Evolutionary conservation across 768 basidiomycete species (phyloP).

Genomic region (Saitozyma sp.): DNA sequence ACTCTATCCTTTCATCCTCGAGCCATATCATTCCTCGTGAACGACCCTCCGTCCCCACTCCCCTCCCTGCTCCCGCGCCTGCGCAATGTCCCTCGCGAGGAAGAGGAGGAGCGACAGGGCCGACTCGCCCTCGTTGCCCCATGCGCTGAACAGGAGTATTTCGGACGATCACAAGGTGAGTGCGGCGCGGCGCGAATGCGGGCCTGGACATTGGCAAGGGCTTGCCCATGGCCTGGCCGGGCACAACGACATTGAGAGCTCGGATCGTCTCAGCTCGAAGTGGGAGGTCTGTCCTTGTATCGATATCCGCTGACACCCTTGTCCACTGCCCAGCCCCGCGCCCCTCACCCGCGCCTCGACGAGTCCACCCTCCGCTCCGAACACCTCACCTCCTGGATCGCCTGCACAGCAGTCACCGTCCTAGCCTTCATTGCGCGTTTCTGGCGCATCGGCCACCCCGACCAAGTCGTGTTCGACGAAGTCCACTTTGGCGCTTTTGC

Average conservation of each 20-base stretch:
- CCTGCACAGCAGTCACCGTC: constrained; percentile 56
- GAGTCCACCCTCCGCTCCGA: constrained; percentile 18
- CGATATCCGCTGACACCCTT: too few species aligned
- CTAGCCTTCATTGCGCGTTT: constrained; percentile 81
- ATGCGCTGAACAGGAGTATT: background rate
- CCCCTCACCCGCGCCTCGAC: too few species aligned
- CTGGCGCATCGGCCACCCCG: constrained; percentile 91
- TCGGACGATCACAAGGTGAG: constrained; percentile 21
- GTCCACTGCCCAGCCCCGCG: too few species aligned
- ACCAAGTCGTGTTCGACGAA: constrained; percentile 96
- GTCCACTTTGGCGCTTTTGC: constrained; percentile 99
- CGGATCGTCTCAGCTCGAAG: too few species aligned
- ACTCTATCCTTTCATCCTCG: too few species aligned
- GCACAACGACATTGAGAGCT: too few species aligned
- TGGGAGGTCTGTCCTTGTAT: too few species aligned
- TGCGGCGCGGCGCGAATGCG: background rate
- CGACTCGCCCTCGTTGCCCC: constrained; percentile 9
- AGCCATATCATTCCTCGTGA: too few species aligned
- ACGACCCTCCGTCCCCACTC: too few species aligned
- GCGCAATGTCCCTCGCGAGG: constrained; percentile 16
- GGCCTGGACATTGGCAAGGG: too few species aligned
- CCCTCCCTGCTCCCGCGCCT: too few species aligned
- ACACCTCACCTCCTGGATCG: constrained; percentile 22
- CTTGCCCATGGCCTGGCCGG: too few species aligned
- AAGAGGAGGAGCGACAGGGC: constrained; percentile 15